Base-by-base conservation (phyloP, 2,329 filamentous ascomycete species). In the Xylaria sp. region DNA sequence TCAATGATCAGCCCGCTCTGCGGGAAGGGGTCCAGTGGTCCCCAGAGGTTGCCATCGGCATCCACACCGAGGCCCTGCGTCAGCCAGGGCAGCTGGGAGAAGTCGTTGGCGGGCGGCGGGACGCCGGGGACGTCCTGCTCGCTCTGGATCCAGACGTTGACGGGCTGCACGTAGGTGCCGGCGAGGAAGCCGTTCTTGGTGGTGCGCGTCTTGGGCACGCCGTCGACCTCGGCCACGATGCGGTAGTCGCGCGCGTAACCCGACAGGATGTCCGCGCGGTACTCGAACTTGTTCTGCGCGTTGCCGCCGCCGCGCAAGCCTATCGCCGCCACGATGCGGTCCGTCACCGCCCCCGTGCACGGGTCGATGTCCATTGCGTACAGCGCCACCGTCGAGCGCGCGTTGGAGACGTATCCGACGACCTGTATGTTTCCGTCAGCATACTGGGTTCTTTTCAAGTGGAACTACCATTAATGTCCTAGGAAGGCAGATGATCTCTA, bases 231-330 rank as follows among this genome's bases (percentile, higher is more conserved):
- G 12, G 78, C 73, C 1, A 76, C 71, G 14, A 77, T 73, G 27
- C 75, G 75, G 64, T 81, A 81, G 65, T 81, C 79, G n/a, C 79
- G 73, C 0, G 78, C 77, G 65, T 81, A 81, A 0, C 75, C 71
- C 12, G 65, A 64, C 5, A 77, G 72, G 17, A 79, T 76, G 9
- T 81, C 76, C 30, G 75, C 78, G 34, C 79, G 77, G 65, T 78
- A 78, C 51, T 80, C 74, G 58, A 79, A 81, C 70, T 79, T 80
- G 72, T 79, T 80, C 69, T 80, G 79, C 32, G 70, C 76, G 63
- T 76, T 79, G 53, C 70, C 74, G 9, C 78, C 78, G 1, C 72
- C 77, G 27, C 76, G 75, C 17, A 79, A 71, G 5, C 77, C 75
- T 36, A 78, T 69, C 2, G 76, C 75, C 3, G 76, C 78, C 6